Base-by-base conservation (phyloP, 1,139 yeast species). In the Geotrichum siamense region DNA sequence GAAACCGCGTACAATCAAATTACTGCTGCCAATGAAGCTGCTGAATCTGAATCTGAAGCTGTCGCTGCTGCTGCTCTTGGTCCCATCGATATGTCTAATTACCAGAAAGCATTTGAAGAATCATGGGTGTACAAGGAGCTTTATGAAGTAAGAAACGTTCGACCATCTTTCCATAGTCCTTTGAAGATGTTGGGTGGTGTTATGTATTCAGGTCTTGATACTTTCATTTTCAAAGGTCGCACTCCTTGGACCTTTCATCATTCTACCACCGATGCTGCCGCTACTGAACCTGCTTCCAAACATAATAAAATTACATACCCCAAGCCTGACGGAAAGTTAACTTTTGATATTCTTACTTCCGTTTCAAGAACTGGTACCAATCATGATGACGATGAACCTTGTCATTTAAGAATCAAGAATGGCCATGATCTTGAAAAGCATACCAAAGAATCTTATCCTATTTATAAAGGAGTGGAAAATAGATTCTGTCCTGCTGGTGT, bases 401-500 rank as follows among this genome's bases (percentile, higher is more conserved):
- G 93, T 55, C 98, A 91, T 66, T 71, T 91, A 56, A 69, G 89
- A 52, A 78, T 91, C 20, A 62, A 93, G 2, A 69, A 76, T 21
- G 42, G 42, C 6, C 91, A 84, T 64, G 83, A 83, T 58, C 61
- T 77, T 56, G 67, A 73, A 21, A 69, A 73, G 49, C 96, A 89
- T 61, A 77, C 94, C 0, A 71, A 73, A 36, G 67, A 64, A 16
- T 69, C 86, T 22, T 91, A 75, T 65, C 87, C 93, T 19, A 76
- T 72, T 53, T 91, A 68, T 66, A 70, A 83, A 63, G 98, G 98
- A 13, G 72, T 91, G 16, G 98, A 91, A 64, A 80, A 78, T 58
- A 71, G 94, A 49, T 91, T 91, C 68, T 91, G 98, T 60, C 98
- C 98, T 6, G 98, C 98, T 19, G 98, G 98, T 21, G 98, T 91